Percentiles rank a stretch among this genome's conserved stretches.
Conservation (phyloP, 495 filamentous ascomycete species). For the Aspergillus mulundensis region DNA sequence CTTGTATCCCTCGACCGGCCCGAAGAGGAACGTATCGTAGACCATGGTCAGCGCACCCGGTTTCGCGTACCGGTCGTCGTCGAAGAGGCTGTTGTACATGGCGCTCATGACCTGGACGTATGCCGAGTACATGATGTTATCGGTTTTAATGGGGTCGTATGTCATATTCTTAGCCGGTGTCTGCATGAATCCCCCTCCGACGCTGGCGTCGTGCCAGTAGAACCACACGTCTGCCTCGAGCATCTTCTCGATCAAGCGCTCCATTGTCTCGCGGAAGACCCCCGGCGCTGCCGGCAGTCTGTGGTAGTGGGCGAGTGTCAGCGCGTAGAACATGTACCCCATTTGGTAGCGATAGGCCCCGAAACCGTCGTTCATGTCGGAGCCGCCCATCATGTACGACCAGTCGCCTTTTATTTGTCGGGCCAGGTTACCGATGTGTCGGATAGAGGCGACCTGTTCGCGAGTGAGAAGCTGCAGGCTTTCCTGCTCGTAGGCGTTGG, state of each 20-base stretch:
- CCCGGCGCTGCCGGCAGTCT: background rate
- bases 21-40: background rate
- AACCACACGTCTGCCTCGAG: slow-evolving; percentile 3
- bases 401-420: slow-evolving; percentile 6
- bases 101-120: background rate
- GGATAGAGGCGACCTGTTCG: background rate
- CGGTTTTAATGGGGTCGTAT: background rate
- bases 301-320: slow-evolving; percentile 1
- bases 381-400: slow-evolving; percentile 4
- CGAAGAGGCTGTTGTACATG: slow-evolving; percentile 4
- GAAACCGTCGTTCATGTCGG: slow-evolving; percentile 7
- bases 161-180: background rate
- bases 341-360: slow-evolving; percentile 4
- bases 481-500: background rate
- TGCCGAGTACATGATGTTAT: slow-evolving; percentile 7
- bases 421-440: slow-evolving; percentile 5
- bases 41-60: slow-evolving; percentile 1
- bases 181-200: background rate
- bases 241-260: slow-evolving; percentile 2
- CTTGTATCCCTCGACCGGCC: background rate
- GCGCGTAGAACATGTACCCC: slow-evolving; percentile 1
- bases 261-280: background rate
- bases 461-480: background rate
- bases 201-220: slow-evolving; percentile 7
- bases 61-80: slow-evolving; percentile 2